Evolutionary conservation across 1,284 basidiomycete species (phyloP), one percentile per base, ranked within the genome.

Genomic region (Wolfiporia cocos): DNA sequence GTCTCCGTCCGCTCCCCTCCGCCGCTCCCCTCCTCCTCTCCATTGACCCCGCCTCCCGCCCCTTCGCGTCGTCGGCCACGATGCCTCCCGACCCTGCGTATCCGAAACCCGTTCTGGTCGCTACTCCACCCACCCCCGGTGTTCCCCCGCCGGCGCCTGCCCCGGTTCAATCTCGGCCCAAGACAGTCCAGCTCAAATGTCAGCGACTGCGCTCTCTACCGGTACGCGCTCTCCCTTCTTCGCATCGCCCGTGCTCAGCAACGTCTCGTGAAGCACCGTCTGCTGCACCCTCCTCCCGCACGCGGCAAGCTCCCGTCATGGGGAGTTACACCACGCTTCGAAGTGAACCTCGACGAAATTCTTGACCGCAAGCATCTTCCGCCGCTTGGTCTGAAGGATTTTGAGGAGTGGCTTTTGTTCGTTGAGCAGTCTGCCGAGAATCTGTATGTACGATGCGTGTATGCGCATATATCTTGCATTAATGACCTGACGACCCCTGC

Each of bases 361-460:
- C 68, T 86, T 41, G 70, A 80, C 39, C 71, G 81, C 47, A 79
- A 78, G 46, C 83, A 86, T 56, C 67, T 86, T 0, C 83, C 84
- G 0, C 83, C 84, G 3, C 71, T 86, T 7, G 81, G 78, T 29
- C 68, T 87, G 50, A 87, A 87, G 59, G 85, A 87, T 59, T 78
- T 87, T 45, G 84, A 87, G 64, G 85, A 88, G 60, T 87, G 85
- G 73, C 64, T 88, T 36, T 66, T 87, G 26, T 86, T 82, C 59
- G 81, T 84, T 37, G 85, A 87, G 53, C 70, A 71, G 40, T 70
- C 68, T 35, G 74, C 79, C 20, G 82, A 86, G 57, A 86, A 85
- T 53, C 69, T 88, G 78, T 79, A 48, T 59, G 72, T 64, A n/a
- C n/a, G n/a, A n/a, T 24, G 32, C 35, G 31, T 29, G 34, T 39